Base-by-base conservation (phyloP, 345 rosid genomes). In the Linum lewisii region DNA sequence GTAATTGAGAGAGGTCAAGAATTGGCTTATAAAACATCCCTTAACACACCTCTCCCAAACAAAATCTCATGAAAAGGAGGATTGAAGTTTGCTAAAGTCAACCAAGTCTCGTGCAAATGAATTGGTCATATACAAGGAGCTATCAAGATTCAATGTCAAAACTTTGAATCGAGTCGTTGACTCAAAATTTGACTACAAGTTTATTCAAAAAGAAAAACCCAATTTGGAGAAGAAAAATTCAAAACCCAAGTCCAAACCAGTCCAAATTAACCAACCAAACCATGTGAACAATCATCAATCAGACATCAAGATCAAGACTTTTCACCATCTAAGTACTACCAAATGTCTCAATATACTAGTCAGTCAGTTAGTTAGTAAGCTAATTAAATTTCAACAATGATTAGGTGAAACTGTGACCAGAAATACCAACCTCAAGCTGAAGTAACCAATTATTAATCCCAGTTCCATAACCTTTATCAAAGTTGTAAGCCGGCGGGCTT, bases 401-500 rank as follows among this genome's bases (percentile, higher is more conserved):
- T 69, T 24, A 23, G 63, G 45, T 16, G 20, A 34, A 8, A 1
- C 2, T 52, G 51, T 34, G 51, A 58, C 56, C 64, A 14, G 36
- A 16, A 58, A 21, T n/a, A 67, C 77, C 66, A 63, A 93, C 95
- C 97, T 89, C 99, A 65, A 89, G 75, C 25, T 82, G 81, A 64
- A 89, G 78, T 58, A 93, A 67, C 97, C 99, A 93, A 61, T 76
- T 89, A 57, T 87, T 76, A 61, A 82, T 64, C 62, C 99, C 97
- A 19, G 85, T 69, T 51, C 97, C 99, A 66, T 29, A 85, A 32
- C 97, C 99, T 68, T 69, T 78, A 60, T 84, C 68, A 34, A 80
- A 71, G 61, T 93, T 93, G 80, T 89, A 93, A 69, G 99, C 97
- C 7, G 96, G 95, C n/a, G 97, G 92, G 66, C 96, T 93, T 18